Evolutionary conservation across 2,329 filamentous ascomycete species (phyloP), one percentile per base, ranked within the genome.

Genomic region (Beauveria medogensis): DNA sequence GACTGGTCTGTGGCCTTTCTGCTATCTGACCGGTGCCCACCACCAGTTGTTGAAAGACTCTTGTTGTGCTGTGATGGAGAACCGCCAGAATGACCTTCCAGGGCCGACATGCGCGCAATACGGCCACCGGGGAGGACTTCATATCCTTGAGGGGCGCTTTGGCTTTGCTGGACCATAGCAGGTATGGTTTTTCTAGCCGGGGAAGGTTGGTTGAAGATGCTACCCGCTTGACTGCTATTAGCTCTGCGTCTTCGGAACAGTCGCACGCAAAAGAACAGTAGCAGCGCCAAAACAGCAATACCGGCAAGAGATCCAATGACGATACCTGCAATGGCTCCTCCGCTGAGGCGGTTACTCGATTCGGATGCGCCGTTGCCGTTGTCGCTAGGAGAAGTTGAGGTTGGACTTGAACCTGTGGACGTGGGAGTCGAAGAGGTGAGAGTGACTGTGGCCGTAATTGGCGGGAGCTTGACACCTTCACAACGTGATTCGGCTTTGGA

Each of bases 81-180:
- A 24, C 85, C 82, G 62, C 81, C 84, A 1, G 85, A 84, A 59
- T 88, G 84, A 5, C 86, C 88, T 75, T 97, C 93, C 57, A 99
- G 75, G 40, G 94, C 94, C 44, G 93, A 92, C 94, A 99, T 97
- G 60, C 94, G 87, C 44, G 94, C 91, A 62, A 99, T 94, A 64
- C 94, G 88, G 34, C 91, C 92, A 48, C 92, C 92, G 6, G 92
- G 90, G 12, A 95, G 80, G 18, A 92, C 83, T 67, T 91, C 88
- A 65, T 90, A 89, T 46, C 84, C 87, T 65, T 78, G 76, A 3
- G 79, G 75, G 2, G 74, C 69, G 5, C 64, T 64, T 55, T 51
- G 65, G 52, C 64, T 69, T 44, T 67, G 66, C 58, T 70, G 70
- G 40, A 68, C 66, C 64, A 80, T 78, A 8, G 73, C 65, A 8